Percentiles rank a stretch among this genome's conserved stretches.
Evolutionary conservation across 331 rosid genomes (phyloP).

Genomic region (Pyrus hybrid): DNA sequence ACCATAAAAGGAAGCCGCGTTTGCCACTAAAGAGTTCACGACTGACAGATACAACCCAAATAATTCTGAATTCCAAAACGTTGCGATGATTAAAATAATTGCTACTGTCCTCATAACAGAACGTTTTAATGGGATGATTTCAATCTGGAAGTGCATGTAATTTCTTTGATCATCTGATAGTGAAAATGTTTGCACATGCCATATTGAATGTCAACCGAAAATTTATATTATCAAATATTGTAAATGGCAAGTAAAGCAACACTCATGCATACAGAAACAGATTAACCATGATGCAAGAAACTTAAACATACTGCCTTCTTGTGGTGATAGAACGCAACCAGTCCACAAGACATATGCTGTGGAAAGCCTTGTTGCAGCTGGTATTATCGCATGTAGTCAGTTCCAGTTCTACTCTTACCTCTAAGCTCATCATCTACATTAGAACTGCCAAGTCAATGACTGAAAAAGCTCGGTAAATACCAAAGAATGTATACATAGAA

Average conservation of each 20-base stretch:
- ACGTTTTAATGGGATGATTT: background rate
- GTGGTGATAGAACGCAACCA: constrained; percentile 37
- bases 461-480: background rate
- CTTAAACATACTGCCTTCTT: constrained; percentile 35
- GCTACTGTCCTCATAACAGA: background rate
- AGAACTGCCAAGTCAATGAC: constrained; percentile 5
- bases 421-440: constrained; percentile 35
- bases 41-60: background rate
- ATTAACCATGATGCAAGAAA: background rate
- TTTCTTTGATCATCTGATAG: background rate
- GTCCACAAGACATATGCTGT: constrained; percentile 31
- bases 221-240: background rate
- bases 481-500: background rate
- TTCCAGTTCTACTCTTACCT: constrained; percentile 23
- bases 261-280: background rate
- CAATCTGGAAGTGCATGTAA: background rate
- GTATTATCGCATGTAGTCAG: constrained; percentile 31
- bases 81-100: background rate
- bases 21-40: background rate
- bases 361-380: constrained; percentile 25
- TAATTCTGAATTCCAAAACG: background rate
- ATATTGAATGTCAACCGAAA: background rate
- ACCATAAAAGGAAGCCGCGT: background rate
- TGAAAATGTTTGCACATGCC: background rate
- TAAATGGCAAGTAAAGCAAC: background rate